A percentile compares a stretch with the other conserved stretches of the same genome.
Conservation (phyloP, 2,329 filamentous ascomycete species). For the Xylaria sp. region DNA sequence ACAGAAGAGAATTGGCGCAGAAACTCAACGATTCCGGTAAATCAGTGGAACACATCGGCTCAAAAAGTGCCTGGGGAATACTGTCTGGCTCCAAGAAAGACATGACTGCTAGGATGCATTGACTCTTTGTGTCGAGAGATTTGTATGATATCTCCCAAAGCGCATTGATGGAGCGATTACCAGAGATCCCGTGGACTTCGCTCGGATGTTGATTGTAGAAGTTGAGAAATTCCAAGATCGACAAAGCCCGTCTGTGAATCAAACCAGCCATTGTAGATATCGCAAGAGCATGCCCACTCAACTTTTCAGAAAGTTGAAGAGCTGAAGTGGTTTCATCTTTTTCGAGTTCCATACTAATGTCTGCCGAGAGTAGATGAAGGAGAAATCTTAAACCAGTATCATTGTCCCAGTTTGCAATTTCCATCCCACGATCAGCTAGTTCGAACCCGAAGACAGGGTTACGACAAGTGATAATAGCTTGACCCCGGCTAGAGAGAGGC, state of each 20-base stretch:
- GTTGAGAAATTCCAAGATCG: background rate
- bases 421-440: too few species aligned
- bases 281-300: constrained; percentile 1
- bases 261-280: background rate
- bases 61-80: constrained; percentile 1
- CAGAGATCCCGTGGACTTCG: background rate
- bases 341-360: background rate
- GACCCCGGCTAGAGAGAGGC: too few species aligned
- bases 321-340: background rate
- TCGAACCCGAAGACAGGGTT: too few species aligned
- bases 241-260: background rate
- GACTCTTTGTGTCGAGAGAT: background rate
- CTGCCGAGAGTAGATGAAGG: too few species aligned
- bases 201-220: background rate
- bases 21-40: background rate
- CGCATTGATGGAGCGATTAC: background rate
- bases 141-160: background rate
- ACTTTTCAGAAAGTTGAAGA: background rate
- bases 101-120: background rate
- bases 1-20: background rate
- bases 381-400: too few species aligned
- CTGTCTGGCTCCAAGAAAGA: background rate
- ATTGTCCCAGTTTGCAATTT: too few species aligned
- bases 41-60: background rate
- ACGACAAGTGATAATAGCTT: too few species aligned